Percentiles rank a stretch among this genome's conserved stretches.
Conservation (phyloP, 208 protist species). For the Naegleria fowleri region DNA sequence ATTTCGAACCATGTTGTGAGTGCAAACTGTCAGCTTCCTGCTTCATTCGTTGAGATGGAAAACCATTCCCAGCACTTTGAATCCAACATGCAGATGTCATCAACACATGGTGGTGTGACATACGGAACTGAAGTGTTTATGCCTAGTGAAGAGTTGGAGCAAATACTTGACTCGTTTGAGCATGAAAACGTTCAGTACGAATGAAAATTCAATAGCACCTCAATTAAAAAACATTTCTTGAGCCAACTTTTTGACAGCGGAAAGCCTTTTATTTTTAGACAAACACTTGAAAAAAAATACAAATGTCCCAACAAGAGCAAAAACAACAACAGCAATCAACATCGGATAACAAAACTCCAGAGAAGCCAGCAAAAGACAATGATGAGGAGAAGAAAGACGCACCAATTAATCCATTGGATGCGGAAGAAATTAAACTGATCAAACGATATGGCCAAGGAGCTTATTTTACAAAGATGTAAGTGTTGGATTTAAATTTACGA, state of each 20-base stretch:
- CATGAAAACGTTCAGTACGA: background rate
- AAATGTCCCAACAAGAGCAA: background rate
- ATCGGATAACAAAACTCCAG: background rate
- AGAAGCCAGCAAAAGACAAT: conserved; percentile 50
- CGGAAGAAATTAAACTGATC: conserved; percentile 96
- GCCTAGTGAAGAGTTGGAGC: background rate
- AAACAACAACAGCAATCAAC: background rate
- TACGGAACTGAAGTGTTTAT: background rate
- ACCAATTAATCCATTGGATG: conserved; percentile 87
- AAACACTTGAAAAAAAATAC: background rate
- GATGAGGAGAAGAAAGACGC: conserved; percentile 68
- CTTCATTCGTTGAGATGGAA: background rate
- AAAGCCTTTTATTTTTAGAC: background rate
- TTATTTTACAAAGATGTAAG: conserved; percentile 25
- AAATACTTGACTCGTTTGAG: background rate
- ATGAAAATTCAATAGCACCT: no score
- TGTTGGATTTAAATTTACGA: background rate
- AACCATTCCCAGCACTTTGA: no score
- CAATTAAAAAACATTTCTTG: background rate
- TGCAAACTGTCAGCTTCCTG: background rate
- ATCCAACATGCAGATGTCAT: background rate
- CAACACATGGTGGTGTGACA: background rate
- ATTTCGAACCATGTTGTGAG: no score
- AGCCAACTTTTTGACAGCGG: background rate
- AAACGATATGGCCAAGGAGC: conserved; percentile 90